A percentile compares a stretch with the other conserved stretches of the same genome.
Evolutionary conservation across 306 rosid species (phyloP).

Genomic region (Abrus precatorius): DNA sequence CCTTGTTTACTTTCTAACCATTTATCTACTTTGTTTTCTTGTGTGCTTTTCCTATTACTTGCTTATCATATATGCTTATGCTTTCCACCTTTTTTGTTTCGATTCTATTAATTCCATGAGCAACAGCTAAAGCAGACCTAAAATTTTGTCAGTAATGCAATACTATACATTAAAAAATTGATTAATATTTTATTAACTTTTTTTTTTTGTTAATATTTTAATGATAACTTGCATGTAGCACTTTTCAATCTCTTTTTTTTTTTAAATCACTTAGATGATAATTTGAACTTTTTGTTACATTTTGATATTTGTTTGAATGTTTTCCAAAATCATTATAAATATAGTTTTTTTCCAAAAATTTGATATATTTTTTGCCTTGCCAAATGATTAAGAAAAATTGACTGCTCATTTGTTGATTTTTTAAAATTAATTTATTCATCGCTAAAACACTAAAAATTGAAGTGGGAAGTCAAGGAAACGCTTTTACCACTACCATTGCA

Average conservation of each 20-base stretch:
- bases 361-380: neutral
- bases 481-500: no score
- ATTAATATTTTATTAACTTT: neutral
- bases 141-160: neutral
- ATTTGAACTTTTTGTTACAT: neutral
- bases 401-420: neutral
- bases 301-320: neutral
- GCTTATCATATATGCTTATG: neutral
- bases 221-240: neutral
- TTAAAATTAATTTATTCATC: neutral
- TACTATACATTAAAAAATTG: neutral
- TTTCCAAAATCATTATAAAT: neutral
- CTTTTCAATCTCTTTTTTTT: neutral
- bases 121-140: neutral
- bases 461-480: no score
- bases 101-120: constrained; percentile 11
- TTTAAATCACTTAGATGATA: neutral
- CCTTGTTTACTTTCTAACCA: constrained; percentile 4
- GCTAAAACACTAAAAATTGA: constrained; percentile 1
- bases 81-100: neutral
- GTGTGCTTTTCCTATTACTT: neutral
- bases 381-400: neutral
- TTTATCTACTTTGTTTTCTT: constrained; percentile 25
- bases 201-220: neutral
- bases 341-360: neutral